Base-by-base conservation (phyloP, 805 yeast genomes). In the Ogataea philodendri region DNA sequence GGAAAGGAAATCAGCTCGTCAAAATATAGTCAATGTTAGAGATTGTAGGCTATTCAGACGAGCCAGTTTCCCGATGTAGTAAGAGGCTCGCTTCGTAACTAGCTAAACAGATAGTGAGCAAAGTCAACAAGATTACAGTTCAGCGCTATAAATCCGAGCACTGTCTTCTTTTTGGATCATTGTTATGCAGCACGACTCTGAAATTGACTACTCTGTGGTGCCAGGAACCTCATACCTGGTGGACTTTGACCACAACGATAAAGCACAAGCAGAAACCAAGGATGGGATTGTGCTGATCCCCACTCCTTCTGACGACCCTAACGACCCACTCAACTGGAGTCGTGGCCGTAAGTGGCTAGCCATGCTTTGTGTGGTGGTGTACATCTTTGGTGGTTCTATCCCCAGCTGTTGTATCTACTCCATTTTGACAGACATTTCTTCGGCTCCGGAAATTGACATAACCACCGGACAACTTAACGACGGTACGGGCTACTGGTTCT, bases 281-380 rank as follows among this genome's bases (percentile, higher is more conserved):
- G 46, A 56, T 7, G 60, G 61, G 22, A 69, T 78, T 40, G 72
- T 81, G 9, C 60, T 79, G 27, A 70, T 76, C 27, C 87, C 88
- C 20, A 74, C 74, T 8, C 88, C 88, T 2, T 70, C 82, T 0
- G 75, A 70, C 33, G 78, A 79, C 42, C 83, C 85, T 6, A 74
- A 80, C 46, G 88, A 81, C 49, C 87, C 87, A 1, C 61, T 81
- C 36, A 78, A 77, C 49, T 81, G 87, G 87, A 36, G 73, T 1
- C 55, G 49, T 15, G 43, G 51, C 23, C 65, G 83, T 32, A 78
- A 78, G 48, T 55, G 61, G 57, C 27, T 71, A 21, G 67, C 70
- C 26, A 59, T 73, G 33, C 59, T 69, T 29, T 70, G 76, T 46
- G 54, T 67, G 40, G 55, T 66, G 22, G 62, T 69, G 5, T 71